Percentiles rank a stretch among this genome's conserved stretches.
phyloP scores from a whole-genome alignment of 2,329 filamentous ascomycete genomes.

The Didymella segeticola region DNA sequence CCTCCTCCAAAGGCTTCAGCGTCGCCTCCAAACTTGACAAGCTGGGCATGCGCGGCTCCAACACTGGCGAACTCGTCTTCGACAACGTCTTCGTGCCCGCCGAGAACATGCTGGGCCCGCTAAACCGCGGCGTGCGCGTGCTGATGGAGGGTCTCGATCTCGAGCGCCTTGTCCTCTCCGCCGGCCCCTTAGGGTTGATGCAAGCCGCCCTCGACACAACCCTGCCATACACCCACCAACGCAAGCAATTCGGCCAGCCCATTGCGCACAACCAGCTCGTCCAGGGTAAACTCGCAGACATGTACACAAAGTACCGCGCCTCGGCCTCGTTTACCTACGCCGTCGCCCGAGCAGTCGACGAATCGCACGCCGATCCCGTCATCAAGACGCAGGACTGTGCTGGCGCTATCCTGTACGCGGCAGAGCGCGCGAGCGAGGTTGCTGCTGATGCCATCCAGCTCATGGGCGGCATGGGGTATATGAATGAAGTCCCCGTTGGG shows the following conservation, averaged over 20 bases:
- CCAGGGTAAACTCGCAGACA: conserved; percentile 91
- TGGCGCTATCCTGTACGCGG: conserved; percentile 90
- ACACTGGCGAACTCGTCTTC: conserved; percentile 93
- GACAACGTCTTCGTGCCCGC: conserved; percentile 87
- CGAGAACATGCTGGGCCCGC: conserved; percentile 78
- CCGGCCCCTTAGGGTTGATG: conserved; percentile 93
- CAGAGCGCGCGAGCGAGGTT: conserved; percentile 86
- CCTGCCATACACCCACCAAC: conserved; percentile 86
- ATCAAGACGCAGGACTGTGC: conserved; percentile 92
- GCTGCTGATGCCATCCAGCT: conserved; percentile 89
- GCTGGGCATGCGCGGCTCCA: conserved; percentile 96
- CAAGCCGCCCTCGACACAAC: conserved; percentile 85
- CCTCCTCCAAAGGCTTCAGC: conserved; percentile 74
- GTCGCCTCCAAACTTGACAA: conserved; percentile 94
- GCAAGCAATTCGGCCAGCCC: conserved; percentile 85
- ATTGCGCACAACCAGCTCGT: conserved; percentile 93
- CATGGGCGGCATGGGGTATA: conserved; percentile 92
- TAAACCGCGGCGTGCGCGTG: conserved; percentile 85
- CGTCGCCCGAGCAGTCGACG: conserved; percentile 79
- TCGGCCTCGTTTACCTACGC: conserved; percentile 86
- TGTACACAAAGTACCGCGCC: conserved; percentile 93
- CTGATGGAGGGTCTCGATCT: conserved; percentile 97
- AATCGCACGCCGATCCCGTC: conserved; percentile 53
- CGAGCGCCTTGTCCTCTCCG: conserved; percentile 88
- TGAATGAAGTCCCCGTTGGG: conserved; percentile 93